Percentiles rank a stretch among this genome's conserved stretches.
Conservation (phyloP, 2,329 filamentous ascomycete genomes). For the Hymenoscyphus albidus region DNA sequence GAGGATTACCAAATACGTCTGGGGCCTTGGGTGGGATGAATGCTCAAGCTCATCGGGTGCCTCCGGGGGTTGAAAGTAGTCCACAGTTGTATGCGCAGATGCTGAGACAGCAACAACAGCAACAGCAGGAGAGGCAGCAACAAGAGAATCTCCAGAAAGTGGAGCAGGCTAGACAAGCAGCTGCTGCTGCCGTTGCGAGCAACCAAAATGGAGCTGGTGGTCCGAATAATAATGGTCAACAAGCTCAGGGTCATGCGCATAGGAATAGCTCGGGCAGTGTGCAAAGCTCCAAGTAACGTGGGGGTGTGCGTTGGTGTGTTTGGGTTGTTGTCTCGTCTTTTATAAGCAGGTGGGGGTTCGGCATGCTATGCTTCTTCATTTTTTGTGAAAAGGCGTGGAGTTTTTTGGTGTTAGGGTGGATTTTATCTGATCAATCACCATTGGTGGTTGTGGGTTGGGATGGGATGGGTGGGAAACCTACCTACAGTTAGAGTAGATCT, state of each 20-base stretch:
- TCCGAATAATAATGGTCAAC: slow-evolving; percentile 18
- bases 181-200: slow-evolving; percentile 10
- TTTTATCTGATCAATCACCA: neutral
- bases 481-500: slow-evolving; percentile 5
- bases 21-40: slow-evolving; percentile 17
- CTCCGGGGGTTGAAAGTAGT: slow-evolving; percentile 39
- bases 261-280: slow-evolving; percentile 25
- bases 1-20: slow-evolving; percentile 24
- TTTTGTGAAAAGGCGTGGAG: neutral
- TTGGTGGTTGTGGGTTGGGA: neutral
- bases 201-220: slow-evolving; percentile 15
- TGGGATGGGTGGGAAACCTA: neutral
- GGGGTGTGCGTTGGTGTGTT: slow-evolving; percentile 2
- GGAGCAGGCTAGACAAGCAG: slow-evolving; percentile 29
- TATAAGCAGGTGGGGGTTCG: neutral
- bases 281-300: slow-evolving; percentile 22
- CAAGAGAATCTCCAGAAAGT: slow-evolving; percentile 38
- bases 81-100: slow-evolving; percentile 49
- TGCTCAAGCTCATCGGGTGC: slow-evolving; percentile 20
- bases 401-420: neutral
- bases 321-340: slow-evolving; percentile 2
- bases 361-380: neutral
- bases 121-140: slow-evolving; percentile 39
- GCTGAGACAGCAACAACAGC: slow-evolving; percentile 49
- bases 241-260: slow-evolving; percentile 27